A percentile compares a stretch with the other conserved stretches of the same genome.
Evolutionary conservation across 345 rosid genomes (phyloP).

Genomic region (Populus euphratica): DNA sequence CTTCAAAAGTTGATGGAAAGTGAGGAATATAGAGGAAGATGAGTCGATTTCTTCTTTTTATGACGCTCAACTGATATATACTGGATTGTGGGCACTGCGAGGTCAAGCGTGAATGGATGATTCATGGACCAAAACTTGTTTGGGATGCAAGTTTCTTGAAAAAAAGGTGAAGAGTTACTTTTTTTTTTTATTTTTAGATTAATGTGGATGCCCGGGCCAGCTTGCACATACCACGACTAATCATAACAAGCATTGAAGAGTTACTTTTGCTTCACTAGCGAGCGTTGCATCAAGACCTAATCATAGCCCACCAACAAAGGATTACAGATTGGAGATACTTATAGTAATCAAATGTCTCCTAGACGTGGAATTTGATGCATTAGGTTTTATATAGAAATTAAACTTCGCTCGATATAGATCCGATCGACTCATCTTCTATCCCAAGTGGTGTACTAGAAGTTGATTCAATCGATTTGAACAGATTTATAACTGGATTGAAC

Average conservation of each 20-base stretch:
- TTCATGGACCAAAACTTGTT: not conserved
- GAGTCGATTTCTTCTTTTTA: not conserved
- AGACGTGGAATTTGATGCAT: too few species aligned
- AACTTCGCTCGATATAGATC: too few species aligned
- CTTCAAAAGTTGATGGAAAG: not conserved
- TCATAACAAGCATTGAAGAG: too few species aligned
- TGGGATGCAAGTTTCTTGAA: slow-evolving; percentile 1
- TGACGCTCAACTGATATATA: not conserved
- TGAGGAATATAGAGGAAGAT: not conserved
- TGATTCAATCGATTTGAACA: too few species aligned
- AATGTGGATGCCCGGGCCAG: too few species aligned
- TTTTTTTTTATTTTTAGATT: too few species aligned
- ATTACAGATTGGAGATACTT: not conserved
- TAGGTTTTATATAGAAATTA: too few species aligned
- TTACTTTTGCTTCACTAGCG: not conserved
- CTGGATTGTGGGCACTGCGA: not conserved
- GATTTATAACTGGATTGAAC: too few species aligned
- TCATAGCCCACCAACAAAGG: not conserved
- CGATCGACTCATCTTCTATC: too few species aligned
- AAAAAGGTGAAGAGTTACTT: not conserved
- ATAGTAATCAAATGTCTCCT: not conserved
- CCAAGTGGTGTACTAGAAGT: too few species aligned
- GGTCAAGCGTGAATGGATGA: not conserved
- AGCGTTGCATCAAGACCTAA: not conserved
- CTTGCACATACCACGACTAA: too few species aligned